These are phyloP conservation scores for Apophysomyces ossiformis DNA, from an alignment of 371 early-diverging fungal genomes.

Conservation along the genomic window DNA sequence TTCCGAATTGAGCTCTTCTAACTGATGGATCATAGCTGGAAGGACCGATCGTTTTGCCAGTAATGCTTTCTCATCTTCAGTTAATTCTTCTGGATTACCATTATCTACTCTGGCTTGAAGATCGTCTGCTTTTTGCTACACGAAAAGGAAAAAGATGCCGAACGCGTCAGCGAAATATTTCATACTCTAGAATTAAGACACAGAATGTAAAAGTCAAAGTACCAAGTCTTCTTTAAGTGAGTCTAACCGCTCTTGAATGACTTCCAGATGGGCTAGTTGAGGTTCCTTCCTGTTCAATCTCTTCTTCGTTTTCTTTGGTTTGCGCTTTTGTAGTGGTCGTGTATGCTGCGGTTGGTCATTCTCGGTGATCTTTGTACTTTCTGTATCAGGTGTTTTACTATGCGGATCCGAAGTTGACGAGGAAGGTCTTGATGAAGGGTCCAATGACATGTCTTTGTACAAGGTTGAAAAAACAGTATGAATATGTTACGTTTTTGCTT, in stretches of 20 bases:
- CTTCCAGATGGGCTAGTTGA: slow-evolving; percentile 28
- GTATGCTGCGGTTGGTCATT: slow-evolving; percentile 8
- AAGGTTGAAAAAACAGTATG: background rate
- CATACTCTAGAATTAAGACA: too few relatives aligned
- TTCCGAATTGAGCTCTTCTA: slow-evolving; percentile 13
- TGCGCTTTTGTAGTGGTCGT: slow-evolving; percentile 8
- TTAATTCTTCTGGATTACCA: background rate
- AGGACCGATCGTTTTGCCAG: slow-evolving; percentile 3
- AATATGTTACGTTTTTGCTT: background rate
- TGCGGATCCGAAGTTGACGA: slow-evolving; percentile 2
- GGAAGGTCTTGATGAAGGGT: slow-evolving; percentile 6
- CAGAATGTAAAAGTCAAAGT: slow-evolving; percentile 4
- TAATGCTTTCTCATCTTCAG: slow-evolving; percentile 2
- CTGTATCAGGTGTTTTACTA: background rate
- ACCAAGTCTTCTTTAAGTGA: slow-evolving; percentile 32
- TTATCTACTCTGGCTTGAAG: background rate
- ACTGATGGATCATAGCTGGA: slow-evolving; percentile 1
- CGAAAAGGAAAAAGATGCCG: background rate
- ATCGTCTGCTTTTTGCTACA: slow-evolving; percentile 8
- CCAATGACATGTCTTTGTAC: background rate
- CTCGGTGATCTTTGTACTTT: slow-evolving; percentile 7
- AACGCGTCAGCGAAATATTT: background rate
- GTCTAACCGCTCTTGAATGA: slow-evolving; percentile 28
- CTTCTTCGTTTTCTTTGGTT: slow-evolving; percentile 17
- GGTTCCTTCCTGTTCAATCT: slow-evolving; percentile 4